Base-by-base conservation (phyloP, 2,329 filamentous ascomycete genomes). In the Nemania sp. region DNA sequence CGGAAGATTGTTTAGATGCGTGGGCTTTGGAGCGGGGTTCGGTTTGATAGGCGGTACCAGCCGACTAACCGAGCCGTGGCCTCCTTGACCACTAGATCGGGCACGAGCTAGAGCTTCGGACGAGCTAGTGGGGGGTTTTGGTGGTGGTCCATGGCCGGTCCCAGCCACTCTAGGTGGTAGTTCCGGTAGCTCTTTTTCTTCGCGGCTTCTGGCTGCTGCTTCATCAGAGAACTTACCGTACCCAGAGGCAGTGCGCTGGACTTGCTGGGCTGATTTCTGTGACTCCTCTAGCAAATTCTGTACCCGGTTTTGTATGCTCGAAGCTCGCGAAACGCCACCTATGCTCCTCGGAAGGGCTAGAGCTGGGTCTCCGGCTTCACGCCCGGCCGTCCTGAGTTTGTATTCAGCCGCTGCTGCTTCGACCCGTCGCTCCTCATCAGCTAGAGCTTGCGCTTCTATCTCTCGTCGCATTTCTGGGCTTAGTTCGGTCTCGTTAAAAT, bases 291-390 rank as follows among this genome's bases (percentile, higher is more conserved):
- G 79, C 51, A 98, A 80, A 51, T 86, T 91, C 77, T 96, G 91
- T 56, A 99, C 91, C 65, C 94, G 89, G 71, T 91, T 92, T 73
- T 98, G 92, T 68, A 99, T 99, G 25, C 89, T 90, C n/a, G 87
- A 85, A 17, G 92, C 92, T 43, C 88, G 82, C 13, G 86, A 85
- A 2, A 84, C 76, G 49, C 82, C 80, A n/a, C 81, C 85, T 71
- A 83, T 83, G 70, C 77, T 83, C 74, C 81, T 85, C 57, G 82
- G 85, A 57, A 76, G 78, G 17, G 73, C 74, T 6, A 77, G 18
- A 20, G 32, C 54, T 42, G 37, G 73, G 45, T 74, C 77, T 32
- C 74, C 72, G 1, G 71, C 69, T n/a, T 82, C 84, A 54, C 85
- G 81, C 53, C 86, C 83, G 1, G 89, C 86, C 40, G 97, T 78